Conservation (phyloP, 1,284 basidiomycete species). For the Ceratobasidium sp. region DNA sequence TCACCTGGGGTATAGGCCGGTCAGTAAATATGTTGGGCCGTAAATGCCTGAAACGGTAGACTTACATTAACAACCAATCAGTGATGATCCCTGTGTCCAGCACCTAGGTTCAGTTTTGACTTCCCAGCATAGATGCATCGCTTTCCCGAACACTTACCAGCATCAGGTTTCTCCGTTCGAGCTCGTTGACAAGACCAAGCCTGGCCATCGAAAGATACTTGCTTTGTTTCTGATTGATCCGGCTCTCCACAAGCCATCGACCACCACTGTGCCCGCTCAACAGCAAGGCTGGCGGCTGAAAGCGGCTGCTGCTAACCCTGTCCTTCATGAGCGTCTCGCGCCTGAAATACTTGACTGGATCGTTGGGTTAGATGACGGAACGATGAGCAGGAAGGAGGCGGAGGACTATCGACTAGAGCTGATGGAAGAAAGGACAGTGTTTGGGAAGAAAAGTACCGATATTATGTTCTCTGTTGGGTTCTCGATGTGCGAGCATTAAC, state of each 20-base stretch:
- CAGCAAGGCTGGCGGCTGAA: constrained; percentile 56
- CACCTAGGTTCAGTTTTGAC: constrained; percentile 55
- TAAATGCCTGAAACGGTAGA: background rate
- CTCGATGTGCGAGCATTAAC: background rate
- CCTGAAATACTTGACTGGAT: constrained; percentile 48
- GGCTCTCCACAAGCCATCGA: constrained; percentile 56
- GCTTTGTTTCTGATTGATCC: constrained; percentile 64
- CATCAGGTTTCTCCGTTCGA: constrained; percentile 59
- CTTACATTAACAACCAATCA: background rate
- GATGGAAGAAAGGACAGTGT: constrained; percentile 50
- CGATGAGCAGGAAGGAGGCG: constrained; percentile 51
- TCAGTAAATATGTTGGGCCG: background rate
- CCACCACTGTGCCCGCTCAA: constrained; percentile 60
- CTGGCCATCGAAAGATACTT: constrained; percentile 62
- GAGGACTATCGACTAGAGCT: constrained; percentile 45
- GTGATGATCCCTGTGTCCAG: constrained; percentile 49
- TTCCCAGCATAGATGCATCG: constrained; percentile 55
- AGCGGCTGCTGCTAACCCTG: constrained; percentile 43
- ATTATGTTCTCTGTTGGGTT: background rate
- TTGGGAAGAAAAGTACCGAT: background rate
- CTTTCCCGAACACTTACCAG: constrained; percentile 62
- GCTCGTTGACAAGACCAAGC: constrained; percentile 57
- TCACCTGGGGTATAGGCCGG: constrained; percentile 24
- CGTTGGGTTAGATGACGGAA: constrained; percentile 45
- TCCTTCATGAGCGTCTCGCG: constrained; percentile 43